These are phyloP conservation scores for Trichosporon faecale DNA, from an alignment of 1,284 basidiomycete species.

Conservation along the genomic window DNA sequence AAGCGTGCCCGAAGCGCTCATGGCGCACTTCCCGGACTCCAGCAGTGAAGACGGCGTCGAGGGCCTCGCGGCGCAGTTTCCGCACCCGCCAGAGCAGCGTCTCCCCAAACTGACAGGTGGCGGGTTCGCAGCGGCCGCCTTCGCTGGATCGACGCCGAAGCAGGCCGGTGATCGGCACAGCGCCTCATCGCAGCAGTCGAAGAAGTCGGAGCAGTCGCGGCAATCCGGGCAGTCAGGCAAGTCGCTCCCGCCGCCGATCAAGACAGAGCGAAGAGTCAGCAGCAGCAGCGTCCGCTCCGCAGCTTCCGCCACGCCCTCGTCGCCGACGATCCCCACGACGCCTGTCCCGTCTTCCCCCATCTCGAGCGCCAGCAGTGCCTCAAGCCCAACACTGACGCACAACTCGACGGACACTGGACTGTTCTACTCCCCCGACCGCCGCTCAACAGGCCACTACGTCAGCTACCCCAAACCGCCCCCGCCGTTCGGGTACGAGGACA, in stretches of 20 bases:
- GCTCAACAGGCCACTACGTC: background rate
- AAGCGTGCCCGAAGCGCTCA: background rate
- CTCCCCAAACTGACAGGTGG: background rate
- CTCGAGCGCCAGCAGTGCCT: background rate
- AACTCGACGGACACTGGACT: background rate
- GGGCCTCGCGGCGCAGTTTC: background rate
- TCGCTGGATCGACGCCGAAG: background rate
- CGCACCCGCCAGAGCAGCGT: background rate
- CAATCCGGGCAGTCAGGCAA: background rate
- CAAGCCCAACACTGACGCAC: background rate
- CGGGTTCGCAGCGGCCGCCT: background rate
- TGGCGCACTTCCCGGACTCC: background rate
- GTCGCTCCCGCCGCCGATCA: background rate
- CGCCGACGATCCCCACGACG: background rate
- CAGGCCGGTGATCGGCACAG: background rate
- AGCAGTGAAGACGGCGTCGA: background rate
- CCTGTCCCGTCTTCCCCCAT: background rate
- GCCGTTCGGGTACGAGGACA: background rate
- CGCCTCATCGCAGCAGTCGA: background rate
- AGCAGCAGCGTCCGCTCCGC: background rate
- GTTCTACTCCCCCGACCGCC: background rate
- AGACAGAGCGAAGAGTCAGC: background rate
- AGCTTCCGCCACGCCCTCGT: background rate
- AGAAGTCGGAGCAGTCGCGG: background rate
- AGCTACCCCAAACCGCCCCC: background rate